Evolutionary conservation across 768 basidiomycete genomes (phyloP).

Genomic region (Astraeus odoratus): DNA sequence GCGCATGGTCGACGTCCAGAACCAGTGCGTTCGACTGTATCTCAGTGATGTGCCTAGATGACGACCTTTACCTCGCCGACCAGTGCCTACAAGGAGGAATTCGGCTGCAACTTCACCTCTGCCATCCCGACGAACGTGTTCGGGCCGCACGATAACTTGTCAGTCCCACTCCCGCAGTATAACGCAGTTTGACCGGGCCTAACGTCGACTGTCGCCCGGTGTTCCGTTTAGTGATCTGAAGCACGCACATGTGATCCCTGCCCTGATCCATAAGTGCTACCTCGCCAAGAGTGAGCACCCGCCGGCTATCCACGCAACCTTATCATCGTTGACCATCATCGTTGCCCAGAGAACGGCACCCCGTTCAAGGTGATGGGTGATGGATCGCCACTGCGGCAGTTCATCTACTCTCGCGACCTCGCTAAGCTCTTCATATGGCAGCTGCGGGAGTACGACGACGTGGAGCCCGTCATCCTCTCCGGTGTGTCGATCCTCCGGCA

Average conservation of each 20-base stretch:
- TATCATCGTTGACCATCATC: background rate
- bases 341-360: constrained; percentile 58
- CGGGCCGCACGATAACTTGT: constrained; percentile 93
- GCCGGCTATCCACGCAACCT: background rate
- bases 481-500: too few species aligned
- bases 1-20: constrained; percentile 91
- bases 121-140: constrained; percentile 99
- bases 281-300: constrained; percentile 70
- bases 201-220: constrained; percentile 2
- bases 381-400: constrained; percentile 92
- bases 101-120: constrained; percentile 90
- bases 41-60: background rate
- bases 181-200: background rate
- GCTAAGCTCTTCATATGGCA: constrained; percentile 95
- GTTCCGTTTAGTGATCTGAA: constrained; percentile 68
- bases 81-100: constrained; percentile 95
- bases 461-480: constrained; percentile 90
- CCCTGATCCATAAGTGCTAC: constrained; percentile 87
- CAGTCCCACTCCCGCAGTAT: constrained; percentile 17
- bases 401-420: constrained; percentile 94
- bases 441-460: constrained; percentile 83
- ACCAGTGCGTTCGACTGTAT: constrained; percentile 53
- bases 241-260: constrained; percentile 91
- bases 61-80: background rate
- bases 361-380: constrained; percentile 86